Evolutionary conservation across 2,329 filamentous ascomycete genomes (phyloP), one percentile per base, ranked within the genome.

Genomic region (Penicillium paneum): DNA sequence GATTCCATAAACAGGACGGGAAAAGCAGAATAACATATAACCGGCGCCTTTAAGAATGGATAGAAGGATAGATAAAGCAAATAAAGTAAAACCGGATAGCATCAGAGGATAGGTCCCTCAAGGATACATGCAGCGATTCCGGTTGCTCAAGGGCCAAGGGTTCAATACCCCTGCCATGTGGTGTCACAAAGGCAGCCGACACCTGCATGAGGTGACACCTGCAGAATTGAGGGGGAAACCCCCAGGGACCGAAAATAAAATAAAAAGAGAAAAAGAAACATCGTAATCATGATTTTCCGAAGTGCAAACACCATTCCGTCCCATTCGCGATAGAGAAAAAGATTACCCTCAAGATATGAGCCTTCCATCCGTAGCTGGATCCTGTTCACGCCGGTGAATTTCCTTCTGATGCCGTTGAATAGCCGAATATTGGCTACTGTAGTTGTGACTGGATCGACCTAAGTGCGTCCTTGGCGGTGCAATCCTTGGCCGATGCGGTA

Each of bases 401-500:
- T 39, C 46, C 5, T 50, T 36, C 19, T 38, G 38, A 52, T 58
- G 44, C 47, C 10, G 39, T 44, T 51, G 42, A 36, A 43, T 42
- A 44, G 49, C 45, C 53, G 17, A 35, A 13, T 50, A 40, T 32
- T 45, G 42, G 48, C 52, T 21, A 40, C 42, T 54, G 38, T 46
- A 42, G 32, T 36, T 38, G 46, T 36, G 24, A 34, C 17, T 31
- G 17, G 31, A 46, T 12, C 8, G 12, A 35, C 17, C 55, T 60
- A 66, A 43, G 56, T 59, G 40, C 63, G 61, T 49, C 41, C 54
- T 42, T 62, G 65, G 48, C 70, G 70, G 32, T 70, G 66, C 52
- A 74, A 55, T 52, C 78, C 73, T 52, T 79, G 67, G 43, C 80
- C 74, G 58, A 87, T 85, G 54, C 82, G 79, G 54, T 81, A 76